Conservation (phyloP, 805 yeast genomes). For the Myxozyma kluyveri region DNA sequence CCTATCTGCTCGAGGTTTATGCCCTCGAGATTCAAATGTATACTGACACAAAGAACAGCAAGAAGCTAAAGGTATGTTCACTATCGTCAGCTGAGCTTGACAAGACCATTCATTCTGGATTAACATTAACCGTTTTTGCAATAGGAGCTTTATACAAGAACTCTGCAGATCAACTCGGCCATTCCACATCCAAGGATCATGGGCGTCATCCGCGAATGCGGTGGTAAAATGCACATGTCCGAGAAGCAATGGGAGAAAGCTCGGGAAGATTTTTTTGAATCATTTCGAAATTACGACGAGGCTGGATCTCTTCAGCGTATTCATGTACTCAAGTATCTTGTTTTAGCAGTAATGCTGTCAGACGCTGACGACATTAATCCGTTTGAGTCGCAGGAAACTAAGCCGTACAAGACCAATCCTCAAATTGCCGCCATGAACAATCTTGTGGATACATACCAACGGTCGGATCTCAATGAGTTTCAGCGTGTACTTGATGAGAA, state of each 20-base stretch:
- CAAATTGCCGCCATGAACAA: conserved; percentile 36
- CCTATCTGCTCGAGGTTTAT: conserved; percentile 55
- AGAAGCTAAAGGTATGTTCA: conserved; percentile 38
- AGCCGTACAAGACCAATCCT: conserved; percentile 45
- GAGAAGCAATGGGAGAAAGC: conserved; percentile 59
- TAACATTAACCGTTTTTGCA: neutral
- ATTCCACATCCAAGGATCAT: conserved; percentile 72
- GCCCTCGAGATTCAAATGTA: conserved; percentile 63
- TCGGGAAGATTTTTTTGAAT: conserved; percentile 52
- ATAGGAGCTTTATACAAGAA: conserved; percentile 49
- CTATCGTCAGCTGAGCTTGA: too few relatives aligned
- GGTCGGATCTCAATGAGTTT: conserved; percentile 30
- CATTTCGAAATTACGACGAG: conserved; percentile 61
- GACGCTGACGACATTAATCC: conserved; percentile 62
- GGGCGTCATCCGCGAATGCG: conserved; percentile 75
- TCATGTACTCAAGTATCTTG: conserved; percentile 57
- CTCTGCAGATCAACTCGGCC: conserved; percentile 53
- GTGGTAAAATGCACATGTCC: conserved; percentile 65
- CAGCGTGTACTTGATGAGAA: conserved; percentile 23
- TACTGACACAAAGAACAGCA: conserved; percentile 42
- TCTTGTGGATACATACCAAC: conserved; percentile 40
- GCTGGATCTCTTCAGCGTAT: conserved; percentile 63
- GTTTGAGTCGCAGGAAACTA: conserved; percentile 69
- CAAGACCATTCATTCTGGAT: too few relatives aligned
- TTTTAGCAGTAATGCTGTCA: conserved; percentile 56